A percentile compares a stretch with the other conserved stretches of the same genome.
Conservation (phyloP, 31 red algal genomes). For the Asparagopsis taxiformis region DNA sequence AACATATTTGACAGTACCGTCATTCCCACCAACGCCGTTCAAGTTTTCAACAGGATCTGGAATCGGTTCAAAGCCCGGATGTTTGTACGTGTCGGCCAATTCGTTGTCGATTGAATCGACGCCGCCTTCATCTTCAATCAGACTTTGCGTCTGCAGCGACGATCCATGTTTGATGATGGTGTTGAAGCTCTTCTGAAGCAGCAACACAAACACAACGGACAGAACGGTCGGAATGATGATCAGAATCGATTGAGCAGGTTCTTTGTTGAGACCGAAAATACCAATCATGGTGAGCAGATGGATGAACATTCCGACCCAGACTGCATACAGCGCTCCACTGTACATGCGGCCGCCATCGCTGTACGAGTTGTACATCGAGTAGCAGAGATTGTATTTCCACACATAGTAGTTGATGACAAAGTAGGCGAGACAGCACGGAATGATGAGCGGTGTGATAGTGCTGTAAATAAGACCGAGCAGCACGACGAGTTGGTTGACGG, state of each 20-base stretch:
- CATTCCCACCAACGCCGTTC: conserved; percentile 40
- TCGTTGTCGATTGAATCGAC: conserved; percentile 27
- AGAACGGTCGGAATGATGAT: conserved; percentile 53
- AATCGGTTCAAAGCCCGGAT: conserved; percentile 59
- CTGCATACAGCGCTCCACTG: conserved; percentile 51
- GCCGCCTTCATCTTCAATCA: conserved; percentile 34
- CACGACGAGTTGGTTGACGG: conserved; percentile 43
- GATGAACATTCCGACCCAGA: conserved; percentile 55
- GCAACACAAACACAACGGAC: conserved; percentile 40
- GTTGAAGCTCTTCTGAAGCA: conserved; percentile 23
- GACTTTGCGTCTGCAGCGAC: conserved; percentile 36
- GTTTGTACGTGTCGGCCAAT: conserved; percentile 41
- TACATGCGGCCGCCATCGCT: conserved; percentile 77
- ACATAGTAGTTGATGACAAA: conserved; percentile 73
- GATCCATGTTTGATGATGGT: conserved; percentile 60
- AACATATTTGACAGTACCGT: not conserved
- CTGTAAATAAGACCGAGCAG: conserved; percentile 76
- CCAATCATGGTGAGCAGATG: conserved; percentile 73
- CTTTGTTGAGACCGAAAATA: conserved; percentile 66
- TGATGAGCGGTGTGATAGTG: conserved; percentile 75
- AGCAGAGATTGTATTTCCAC: conserved; percentile 76
- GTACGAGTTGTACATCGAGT: conserved; percentile 64
- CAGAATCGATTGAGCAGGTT: conserved; percentile 34
- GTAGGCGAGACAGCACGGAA: conserved; percentile 39
- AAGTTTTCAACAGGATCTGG: conserved; percentile 65